Conservation (phyloP, 2,329 filamentous ascomycete species). For the Chrysosporium queenslandicum region DNA sequence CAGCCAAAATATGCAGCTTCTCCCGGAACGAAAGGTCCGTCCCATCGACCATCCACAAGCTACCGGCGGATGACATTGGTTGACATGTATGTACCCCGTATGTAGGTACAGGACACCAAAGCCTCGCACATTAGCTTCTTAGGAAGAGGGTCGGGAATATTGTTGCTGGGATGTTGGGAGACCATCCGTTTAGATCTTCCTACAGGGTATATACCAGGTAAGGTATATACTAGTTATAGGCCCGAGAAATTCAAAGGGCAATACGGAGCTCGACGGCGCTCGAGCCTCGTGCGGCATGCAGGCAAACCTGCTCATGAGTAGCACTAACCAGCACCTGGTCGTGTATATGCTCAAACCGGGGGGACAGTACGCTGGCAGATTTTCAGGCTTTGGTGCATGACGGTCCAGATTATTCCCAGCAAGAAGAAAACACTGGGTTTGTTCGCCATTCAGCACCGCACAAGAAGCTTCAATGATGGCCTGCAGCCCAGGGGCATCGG, state of each 20-base stretch:
- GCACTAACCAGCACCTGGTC: background rate
- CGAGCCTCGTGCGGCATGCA: background rate
- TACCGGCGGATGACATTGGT: too few species aligned
- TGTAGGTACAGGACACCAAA: too few species aligned
- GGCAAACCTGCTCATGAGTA: background rate
- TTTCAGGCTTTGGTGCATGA: too few species aligned
- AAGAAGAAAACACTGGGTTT: background rate
- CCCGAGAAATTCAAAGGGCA: background rate
- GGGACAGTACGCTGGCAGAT: too few species aligned
- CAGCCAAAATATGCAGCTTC: too few species aligned
- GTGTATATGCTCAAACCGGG: too few species aligned
- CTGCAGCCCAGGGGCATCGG: background rate
- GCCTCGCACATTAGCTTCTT: too few species aligned
- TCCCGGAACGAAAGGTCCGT: too few species aligned
- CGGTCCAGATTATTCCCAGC: too few species aligned
- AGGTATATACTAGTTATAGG: background rate
- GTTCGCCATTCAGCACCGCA: background rate
- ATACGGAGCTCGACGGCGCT: background rate
- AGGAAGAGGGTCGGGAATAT: background rate
- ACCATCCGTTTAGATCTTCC: background rate
- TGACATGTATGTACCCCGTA: too few species aligned
- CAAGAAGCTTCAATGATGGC: background rate
- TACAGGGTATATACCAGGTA: background rate
- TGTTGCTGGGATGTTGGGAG: background rate
- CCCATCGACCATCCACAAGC: too few species aligned